These are phyloP conservation scores for Colletotrichum lini DNA, from an alignment of 2,329 filamentous ascomycete genomes.

Conservation along the genomic window DNA sequence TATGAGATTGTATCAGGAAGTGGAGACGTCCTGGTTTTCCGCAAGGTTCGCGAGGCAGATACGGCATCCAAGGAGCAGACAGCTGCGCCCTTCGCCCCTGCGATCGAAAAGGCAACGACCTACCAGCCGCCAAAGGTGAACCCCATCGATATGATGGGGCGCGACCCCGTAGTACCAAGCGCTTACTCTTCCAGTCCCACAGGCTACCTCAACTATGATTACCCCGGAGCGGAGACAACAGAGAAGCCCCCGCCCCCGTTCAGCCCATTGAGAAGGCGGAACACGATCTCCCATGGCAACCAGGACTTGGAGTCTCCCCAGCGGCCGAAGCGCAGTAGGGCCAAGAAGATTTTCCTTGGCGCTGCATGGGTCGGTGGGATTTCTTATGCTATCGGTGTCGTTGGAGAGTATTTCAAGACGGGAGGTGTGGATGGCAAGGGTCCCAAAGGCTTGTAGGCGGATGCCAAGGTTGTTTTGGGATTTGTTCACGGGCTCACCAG, in stretches of 20 bases:
- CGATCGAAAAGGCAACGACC: slow-evolving; percentile 38
- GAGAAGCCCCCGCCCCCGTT: slow-evolving; percentile 55
- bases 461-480: not conserved
- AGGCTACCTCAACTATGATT: slow-evolving; percentile 75
- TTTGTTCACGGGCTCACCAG: not conserved
- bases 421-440: slow-evolving; percentile 61
- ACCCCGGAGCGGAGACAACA: slow-evolving; percentile 49
- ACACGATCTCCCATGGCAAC: slow-evolving; percentile 58
- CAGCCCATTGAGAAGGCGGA: slow-evolving; percentile 55
- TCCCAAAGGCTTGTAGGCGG: slow-evolving; percentile 41
- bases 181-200: slow-evolving; percentile 76
- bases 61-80: slow-evolving; percentile 39
- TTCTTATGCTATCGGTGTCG: slow-evolving; percentile 71
- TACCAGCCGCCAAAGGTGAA: slow-evolving; percentile 58
- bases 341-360: slow-evolving; percentile 66
- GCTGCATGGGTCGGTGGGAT: slow-evolving; percentile 69
- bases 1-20: slow-evolving; percentile 77
- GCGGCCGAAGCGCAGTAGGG: slow-evolving; percentile 58
- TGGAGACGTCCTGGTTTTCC: slow-evolving; percentile 76
- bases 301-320: slow-evolving; percentile 56
- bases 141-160: slow-evolving; percentile 71
- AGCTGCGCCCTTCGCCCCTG: slow-evolving; percentile 1
- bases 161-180: slow-evolving; percentile 54
- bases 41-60: slow-evolving; percentile 64
- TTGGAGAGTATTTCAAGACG: slow-evolving; percentile 70